These are phyloP conservation scores for Periglandula ipomoeae DNA, from an alignment of 2,329 filamentous ascomycete genomes.

Conservation along the genomic window DNA sequence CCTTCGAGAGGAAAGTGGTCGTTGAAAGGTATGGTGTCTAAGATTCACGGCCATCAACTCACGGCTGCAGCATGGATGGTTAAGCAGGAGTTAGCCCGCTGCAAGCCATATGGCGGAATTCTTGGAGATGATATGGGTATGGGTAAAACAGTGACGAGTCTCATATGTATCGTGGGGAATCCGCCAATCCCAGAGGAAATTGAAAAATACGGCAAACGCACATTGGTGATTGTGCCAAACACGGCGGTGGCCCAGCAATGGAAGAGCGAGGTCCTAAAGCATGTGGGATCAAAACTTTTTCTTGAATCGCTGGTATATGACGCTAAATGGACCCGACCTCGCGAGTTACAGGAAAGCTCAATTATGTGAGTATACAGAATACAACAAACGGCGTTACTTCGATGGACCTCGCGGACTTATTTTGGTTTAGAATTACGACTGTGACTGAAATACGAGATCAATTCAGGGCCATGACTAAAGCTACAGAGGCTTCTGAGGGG, in stretches of 20 bases:
- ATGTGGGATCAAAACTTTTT: slow-evolving; percentile 8
- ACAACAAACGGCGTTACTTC: not conserved
- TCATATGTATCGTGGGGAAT: slow-evolving; percentile 63
- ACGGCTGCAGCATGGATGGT: slow-evolving; percentile 46
- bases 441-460: slow-evolving; percentile 18
- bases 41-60: slow-evolving; percentile 34
- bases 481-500: not conserved
- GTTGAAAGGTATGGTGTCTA: slow-evolving; percentile 12
- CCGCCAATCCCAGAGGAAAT: slow-evolving; percentile 30
- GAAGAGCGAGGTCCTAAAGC: slow-evolving; percentile 17
- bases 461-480: slow-evolving; percentile 1
- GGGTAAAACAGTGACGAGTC: slow-evolving; percentile 62
- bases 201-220: slow-evolving; percentile 23
- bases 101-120: slow-evolving; percentile 46
- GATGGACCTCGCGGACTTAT: too few species aligned
- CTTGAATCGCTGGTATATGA: slow-evolving; percentile 8
- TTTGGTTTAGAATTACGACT: slow-evolving; percentile 17
- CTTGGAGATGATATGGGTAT: slow-evolving; percentile 56
- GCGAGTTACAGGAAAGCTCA: not conserved
- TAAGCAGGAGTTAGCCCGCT: slow-evolving; percentile 30
- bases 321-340: not conserved
- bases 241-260: slow-evolving; percentile 18
- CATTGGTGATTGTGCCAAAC: slow-evolving; percentile 24
- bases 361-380: not conserved
- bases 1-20: slow-evolving; percentile 5